Evolutionary conservation across 2,329 filamentous ascomycete genomes (phyloP).

Genomic region (Fusarium sp.): DNA sequence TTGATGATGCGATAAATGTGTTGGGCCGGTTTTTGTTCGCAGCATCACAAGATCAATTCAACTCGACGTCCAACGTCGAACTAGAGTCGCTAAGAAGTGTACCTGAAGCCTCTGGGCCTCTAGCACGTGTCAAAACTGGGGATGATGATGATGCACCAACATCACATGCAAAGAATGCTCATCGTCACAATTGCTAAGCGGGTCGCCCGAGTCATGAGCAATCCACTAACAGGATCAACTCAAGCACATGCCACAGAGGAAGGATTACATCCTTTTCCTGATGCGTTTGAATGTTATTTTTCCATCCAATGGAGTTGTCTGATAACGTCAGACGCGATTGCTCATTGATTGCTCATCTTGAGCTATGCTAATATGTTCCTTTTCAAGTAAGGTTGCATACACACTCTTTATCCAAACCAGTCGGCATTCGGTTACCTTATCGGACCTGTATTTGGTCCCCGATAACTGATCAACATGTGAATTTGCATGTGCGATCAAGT

Average conservation of each 20-base stretch:
- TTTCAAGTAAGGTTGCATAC: conserved; percentile 3
- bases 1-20: conserved; percentile 3
- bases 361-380: conserved; percentile 5
- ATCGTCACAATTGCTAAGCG: conserved; percentile 26
- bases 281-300: conserved; percentile 26
- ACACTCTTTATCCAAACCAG: conserved; percentile 16
- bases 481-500: background rate
- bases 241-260: conserved; percentile 7
- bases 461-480: conserved; percentile 17
- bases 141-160: conserved; percentile 30
- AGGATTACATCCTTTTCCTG: conserved; percentile 22
- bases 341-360: conserved; percentile 20
- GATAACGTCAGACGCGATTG: conserved; percentile 20
- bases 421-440: conserved; percentile 29
- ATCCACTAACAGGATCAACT: conserved; percentile 30
- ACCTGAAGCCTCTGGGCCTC: conserved; percentile 18
- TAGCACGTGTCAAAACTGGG: conserved; percentile 43
- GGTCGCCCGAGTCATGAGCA: conserved; percentile 27
- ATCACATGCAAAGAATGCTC: conserved; percentile 38
- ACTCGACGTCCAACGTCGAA: conserved; percentile 1
- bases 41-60: conserved; percentile 26
- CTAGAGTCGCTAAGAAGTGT: conserved; percentile 11
- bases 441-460: conserved; percentile 9
- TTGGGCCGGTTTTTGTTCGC: background rate
- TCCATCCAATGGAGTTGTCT: conserved; percentile 23